phyloP scores from a whole-genome alignment of 2,329 filamentous ascomycete genomes.

The Neobulgaria alba region DNA sequence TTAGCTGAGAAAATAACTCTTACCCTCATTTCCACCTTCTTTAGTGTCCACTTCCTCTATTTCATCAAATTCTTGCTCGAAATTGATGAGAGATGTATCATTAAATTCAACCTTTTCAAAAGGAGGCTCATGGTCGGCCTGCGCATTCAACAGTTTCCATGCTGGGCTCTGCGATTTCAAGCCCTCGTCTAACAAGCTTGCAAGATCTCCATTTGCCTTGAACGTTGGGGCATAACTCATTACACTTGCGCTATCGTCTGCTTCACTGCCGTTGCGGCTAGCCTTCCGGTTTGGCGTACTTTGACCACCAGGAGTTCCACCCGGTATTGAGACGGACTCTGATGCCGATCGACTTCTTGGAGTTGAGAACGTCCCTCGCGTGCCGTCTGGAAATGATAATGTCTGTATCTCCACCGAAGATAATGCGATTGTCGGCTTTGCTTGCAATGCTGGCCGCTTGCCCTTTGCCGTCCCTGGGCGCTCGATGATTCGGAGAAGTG shows the following conservation, averaged over 20 bases:
- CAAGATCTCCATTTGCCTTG: constrained; percentile 59
- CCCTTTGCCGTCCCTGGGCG: constrained; percentile 22
- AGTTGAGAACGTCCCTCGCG: constrained; percentile 52
- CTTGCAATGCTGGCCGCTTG: constrained; percentile 28
- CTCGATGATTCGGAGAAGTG: constrained; percentile 20
- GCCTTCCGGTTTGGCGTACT: constrained; percentile 23
- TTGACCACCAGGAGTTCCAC: constrained; percentile 17
- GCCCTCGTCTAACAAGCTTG: constrained; percentile 71
- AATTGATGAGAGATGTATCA: constrained; percentile 53
- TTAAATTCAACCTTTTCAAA: constrained; percentile 46
- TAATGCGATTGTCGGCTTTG: constrained; percentile 74
- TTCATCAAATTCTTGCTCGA: constrained; percentile 70
- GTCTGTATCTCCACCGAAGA: constrained; percentile 75
- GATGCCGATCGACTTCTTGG: constrained; percentile 28
- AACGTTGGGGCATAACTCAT: constrained; percentile 39
- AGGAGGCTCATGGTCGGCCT: constrained; percentile 49
- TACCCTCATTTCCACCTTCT: constrained; percentile 46
- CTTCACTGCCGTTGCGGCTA: constrained; percentile 37
- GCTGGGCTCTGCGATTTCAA: constrained; percentile 57
- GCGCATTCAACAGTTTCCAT: constrained; percentile 58
- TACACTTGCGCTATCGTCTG: constrained; percentile 41
- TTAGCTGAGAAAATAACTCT: constrained; percentile 5
- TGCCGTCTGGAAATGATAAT: constrained; percentile 62
- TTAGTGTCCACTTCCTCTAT: constrained; percentile 51
- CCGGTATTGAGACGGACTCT: constrained; percentile 23